Percentiles rank a stretch among this genome's conserved stretches.
Evolutionary conservation across 768 basidiomycete species (phyloP).

Genomic region (Lanmaoa rubissima): DNA sequence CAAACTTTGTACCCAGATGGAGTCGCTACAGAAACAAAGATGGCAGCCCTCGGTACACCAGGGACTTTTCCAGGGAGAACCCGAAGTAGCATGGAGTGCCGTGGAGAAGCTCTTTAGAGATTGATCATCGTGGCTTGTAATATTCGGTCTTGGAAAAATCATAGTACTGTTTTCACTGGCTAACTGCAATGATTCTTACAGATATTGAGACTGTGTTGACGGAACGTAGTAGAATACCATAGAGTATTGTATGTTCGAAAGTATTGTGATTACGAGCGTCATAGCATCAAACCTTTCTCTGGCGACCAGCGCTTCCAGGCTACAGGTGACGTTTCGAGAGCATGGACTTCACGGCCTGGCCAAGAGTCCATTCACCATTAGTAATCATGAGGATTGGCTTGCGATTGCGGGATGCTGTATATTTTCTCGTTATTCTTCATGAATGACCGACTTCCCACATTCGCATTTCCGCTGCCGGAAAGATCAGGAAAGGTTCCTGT

Average conservation of each 20-base stretch:
- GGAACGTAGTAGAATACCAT: not conserved
- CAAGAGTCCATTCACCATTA: not conserved
- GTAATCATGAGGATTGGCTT: not conserved
- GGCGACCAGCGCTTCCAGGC: constrained; percentile 2
- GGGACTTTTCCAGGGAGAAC: constrained; percentile 7
- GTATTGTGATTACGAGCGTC: not conserved
- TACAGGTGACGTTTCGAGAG: no score
- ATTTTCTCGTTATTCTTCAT: not conserved
- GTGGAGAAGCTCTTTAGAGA: constrained; percentile 9
- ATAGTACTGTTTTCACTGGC: not conserved
- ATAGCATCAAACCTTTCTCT: not conserved
- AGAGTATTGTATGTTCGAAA: not conserved
- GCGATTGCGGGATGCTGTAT: not conserved
- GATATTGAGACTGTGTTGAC: not conserved
- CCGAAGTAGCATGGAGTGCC: constrained; percentile 11
- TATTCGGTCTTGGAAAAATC: not conserved
- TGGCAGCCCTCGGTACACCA: constrained; percentile 6
- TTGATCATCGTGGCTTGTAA: not conserved
- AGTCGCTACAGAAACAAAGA: not conserved
- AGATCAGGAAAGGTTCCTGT: not conserved
- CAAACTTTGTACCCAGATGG: not conserved
- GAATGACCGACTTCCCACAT: not conserved
- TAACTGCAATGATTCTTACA: not conserved
- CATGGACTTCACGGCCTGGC: no score
- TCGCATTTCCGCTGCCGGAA: constrained; percentile 7